These are phyloP conservation scores for Podospora conica DNA, from an alignment of 495 filamentous ascomycete genomes.

Conservation along the genomic window DNA sequence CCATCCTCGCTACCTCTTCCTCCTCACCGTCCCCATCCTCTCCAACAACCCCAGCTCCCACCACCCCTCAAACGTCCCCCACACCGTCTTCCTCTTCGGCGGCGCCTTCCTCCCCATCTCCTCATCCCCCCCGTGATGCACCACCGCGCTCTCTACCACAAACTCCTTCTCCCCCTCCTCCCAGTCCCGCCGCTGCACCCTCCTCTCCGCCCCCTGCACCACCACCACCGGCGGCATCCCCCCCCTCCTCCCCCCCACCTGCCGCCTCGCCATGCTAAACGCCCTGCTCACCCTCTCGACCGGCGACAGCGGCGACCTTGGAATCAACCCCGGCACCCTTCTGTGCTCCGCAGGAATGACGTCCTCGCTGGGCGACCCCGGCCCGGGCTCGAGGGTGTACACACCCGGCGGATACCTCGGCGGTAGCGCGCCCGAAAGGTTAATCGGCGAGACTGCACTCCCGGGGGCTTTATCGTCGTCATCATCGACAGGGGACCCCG, in stretches of 20 bases:
- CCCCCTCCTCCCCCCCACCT: constrained; percentile 4
- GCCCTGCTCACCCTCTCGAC: constrained; percentile 7
- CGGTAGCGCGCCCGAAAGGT: constrained; percentile 15
- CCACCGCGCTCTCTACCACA: background rate
- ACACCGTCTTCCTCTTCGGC: constrained; percentile 34
- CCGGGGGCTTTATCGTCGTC: constrained; percentile 5
- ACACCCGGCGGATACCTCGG: background rate
- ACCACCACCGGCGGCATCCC: constrained; percentile 20
- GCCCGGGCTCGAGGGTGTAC: background rate
- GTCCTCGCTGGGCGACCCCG: constrained; percentile 11
- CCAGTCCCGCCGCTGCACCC: background rate
- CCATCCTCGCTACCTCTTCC: constrained; percentile 15
- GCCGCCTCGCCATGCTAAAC: constrained; percentile 7
- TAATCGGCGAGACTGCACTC: constrained; percentile 19
- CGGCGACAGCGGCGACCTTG: constrained; percentile 21
- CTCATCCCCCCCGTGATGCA: constrained; percentile 9
- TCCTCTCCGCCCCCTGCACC: constrained; percentile 1
- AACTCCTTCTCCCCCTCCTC: constrained; percentile 4
- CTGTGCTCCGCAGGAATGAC: constrained; percentile 22
- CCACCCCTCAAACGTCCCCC: constrained; percentile 40
- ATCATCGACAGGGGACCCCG: constrained; percentile 18
- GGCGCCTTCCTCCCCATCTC: constrained; percentile 12
- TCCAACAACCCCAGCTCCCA: constrained; percentile 43
- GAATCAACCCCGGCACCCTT: constrained; percentile 17
- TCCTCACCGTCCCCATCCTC: constrained; percentile 28